Evolutionary conservation across 257 asterid genomes (phyloP), one percentile per base, ranked within the genome.

Genomic region (Plantago ovata): DNA sequence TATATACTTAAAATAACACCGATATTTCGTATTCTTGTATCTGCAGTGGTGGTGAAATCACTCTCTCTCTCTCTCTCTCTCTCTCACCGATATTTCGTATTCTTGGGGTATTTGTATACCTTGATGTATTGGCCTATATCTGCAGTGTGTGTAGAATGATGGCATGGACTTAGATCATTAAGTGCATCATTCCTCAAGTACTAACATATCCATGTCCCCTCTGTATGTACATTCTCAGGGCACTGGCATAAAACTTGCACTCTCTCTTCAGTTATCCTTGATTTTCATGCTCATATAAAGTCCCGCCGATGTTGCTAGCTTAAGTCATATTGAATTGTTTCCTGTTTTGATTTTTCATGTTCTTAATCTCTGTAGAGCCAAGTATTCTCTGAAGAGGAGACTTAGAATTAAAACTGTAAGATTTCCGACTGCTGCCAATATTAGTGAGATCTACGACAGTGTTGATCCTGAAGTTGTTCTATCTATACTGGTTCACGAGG

Each of bases 391-490:
- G 68, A 72, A 82, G 72, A 88, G 97, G 84, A 86, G 97, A 76
- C 76, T 93, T 69, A 77, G 98, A 84, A 89, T 93, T 48, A 83
- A 89, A 65, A 93, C 97, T 32, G n/a, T 93, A 56, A 94, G 85
- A 77, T 80, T 82, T 22, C 81, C 76, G 62, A 73, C 84, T 53
- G 97, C 95, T 63, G 86, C 71, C 60, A 82, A 70, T 65, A 82
- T 93, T 53, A 86, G 81, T 45, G 98, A 88, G 67, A 76, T 89
- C 58, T 93, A 93, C 76, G 98, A 93, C 58, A 76, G 65, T 63
- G 95, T 84, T 72, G 96, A 93, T 82, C 80, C 95, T 66, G 95
- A 88, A 73, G 98, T 89, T 72, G 84, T 93, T 67, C 93, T 93
- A 48, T 77, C 87, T 67, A 74, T 93, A 67, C 95, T 88, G 60